Conservation (phyloP, 371 early-diverging fungal genomes). For the Apophysomyces sp. region DNA sequence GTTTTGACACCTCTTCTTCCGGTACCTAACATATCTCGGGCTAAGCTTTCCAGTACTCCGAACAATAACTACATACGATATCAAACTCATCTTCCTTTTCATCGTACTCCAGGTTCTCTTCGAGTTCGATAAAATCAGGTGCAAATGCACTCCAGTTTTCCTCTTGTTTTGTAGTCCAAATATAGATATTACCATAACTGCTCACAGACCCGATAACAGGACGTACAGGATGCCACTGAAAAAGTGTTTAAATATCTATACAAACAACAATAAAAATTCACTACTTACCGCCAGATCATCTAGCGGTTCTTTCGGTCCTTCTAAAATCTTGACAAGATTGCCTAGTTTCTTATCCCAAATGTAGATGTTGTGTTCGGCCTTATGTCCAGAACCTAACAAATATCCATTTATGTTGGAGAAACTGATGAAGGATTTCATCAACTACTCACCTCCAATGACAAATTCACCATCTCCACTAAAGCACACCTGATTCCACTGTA, state of each 20-base stretch:
- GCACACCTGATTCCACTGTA: slow-evolving; percentile 82
- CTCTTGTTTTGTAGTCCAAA: slow-evolving; percentile 84
- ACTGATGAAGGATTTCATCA: too few relatives aligned
- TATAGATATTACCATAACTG: slow-evolving; percentile 75
- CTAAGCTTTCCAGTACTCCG: too few relatives aligned
- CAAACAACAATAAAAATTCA: neutral
- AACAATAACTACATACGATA: slow-evolving; percentile 36
- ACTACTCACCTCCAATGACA: slow-evolving; percentile 66
- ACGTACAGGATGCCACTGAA: slow-evolving; percentile 85
- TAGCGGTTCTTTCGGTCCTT: slow-evolving; percentile 89
- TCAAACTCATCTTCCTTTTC: slow-evolving; percentile 96
- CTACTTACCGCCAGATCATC: slow-evolving; percentile 76
- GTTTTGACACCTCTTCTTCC: slow-evolving; percentile 44
- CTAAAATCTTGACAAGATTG: slow-evolving; percentile 84
- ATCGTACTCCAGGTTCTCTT: slow-evolving; percentile 89
- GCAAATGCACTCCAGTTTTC: slow-evolving; percentile 94
- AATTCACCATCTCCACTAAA: slow-evolving; percentile 87
- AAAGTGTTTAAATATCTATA: neutral
- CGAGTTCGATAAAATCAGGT: slow-evolving; percentile 87
- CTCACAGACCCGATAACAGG: slow-evolving; percentile 86
- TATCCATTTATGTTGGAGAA: too few relatives aligned
- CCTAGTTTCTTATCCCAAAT: slow-evolving; percentile 88
- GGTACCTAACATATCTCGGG: too few relatives aligned
- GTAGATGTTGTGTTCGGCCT: slow-evolving; percentile 87
- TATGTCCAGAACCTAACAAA: slow-evolving; percentile 78